Percentiles rank a stretch among this genome's conserved stretches.
phyloP scores from a whole-genome alignment of 345 rosid species.

The Theobroma cacao region DNA sequence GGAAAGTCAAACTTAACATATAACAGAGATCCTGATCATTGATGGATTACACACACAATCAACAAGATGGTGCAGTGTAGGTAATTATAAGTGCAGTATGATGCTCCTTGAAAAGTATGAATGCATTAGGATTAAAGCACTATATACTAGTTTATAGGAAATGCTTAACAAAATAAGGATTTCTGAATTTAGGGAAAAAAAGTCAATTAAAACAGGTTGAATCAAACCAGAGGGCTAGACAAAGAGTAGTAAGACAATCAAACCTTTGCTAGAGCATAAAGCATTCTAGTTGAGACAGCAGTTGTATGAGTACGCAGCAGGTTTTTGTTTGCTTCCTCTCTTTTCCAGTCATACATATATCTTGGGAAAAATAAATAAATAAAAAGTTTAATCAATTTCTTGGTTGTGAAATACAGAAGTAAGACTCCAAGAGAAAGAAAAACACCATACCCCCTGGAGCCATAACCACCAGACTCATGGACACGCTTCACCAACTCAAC shows the following conservation, averaged over 20 bases:
- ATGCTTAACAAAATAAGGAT: not conserved
- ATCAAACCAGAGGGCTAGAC: not conserved
- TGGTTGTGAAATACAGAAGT: not conserved
- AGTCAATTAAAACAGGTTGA: not conserved
- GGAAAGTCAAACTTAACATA: not conserved
- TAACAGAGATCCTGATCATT: not conserved
- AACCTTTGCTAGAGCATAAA: conserved; percentile 84
- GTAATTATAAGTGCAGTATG: not conserved
- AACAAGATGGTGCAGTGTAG: not conserved
- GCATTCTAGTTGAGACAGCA: conserved; percentile 91
- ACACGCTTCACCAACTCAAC: conserved; percentile 73
- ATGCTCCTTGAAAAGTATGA: not conserved
- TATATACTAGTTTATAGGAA: not conserved
- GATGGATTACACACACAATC: not conserved
- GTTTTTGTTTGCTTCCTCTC: conserved; percentile 95
- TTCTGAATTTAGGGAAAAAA: not conserved
- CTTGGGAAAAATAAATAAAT: conserved; percentile 29
- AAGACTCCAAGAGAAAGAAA: not conserved
- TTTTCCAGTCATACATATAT: conserved; percentile 90
- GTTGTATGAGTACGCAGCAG: conserved; percentile 94
- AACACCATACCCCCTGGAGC: conserved; percentile 72
- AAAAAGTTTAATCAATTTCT: not conserved
- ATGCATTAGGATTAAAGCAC: not conserved
- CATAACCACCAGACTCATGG: conserved; percentile 91
- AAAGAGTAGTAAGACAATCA: conserved; percentile 16